Evolutionary conservation across 2,329 filamentous ascomycete genomes (phyloP).

Genomic region (Knufia petricola): DNA sequence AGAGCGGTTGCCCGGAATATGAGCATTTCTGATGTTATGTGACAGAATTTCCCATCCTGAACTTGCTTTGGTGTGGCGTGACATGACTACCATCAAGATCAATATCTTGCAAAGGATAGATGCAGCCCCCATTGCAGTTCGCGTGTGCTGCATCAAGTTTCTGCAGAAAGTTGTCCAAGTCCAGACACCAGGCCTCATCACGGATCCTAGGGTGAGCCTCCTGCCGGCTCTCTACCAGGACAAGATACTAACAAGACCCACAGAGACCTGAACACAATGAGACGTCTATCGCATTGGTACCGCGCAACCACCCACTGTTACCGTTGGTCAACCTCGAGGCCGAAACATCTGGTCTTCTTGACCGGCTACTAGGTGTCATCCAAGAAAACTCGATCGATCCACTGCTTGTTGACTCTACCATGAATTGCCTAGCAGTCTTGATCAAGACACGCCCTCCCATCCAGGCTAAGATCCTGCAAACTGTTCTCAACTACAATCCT

Average conservation of each 20-base stretch:
- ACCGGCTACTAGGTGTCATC: slow-evolving; percentile 73
- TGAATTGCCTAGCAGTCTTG: slow-evolving; percentile 78
- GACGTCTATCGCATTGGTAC: slow-evolving; percentile 76
- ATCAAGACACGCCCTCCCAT: slow-evolving; percentile 73
- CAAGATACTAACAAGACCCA: slow-evolving; percentile 12
- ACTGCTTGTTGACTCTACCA: slow-evolving; percentile 76
- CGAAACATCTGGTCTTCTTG: slow-evolving; percentile 80
- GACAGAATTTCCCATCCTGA: slow-evolving; percentile 74
- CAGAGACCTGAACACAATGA: slow-evolving; percentile 68
- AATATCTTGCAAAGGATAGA: slow-evolving; percentile 87
- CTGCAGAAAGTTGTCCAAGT: slow-evolving; percentile 85
- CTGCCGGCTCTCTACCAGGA: neutral
- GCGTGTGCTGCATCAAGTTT: slow-evolving; percentile 95
- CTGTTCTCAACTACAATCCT: slow-evolving; percentile 85
- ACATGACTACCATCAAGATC: slow-evolving; percentile 79
- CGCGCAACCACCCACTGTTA: slow-evolving; percentile 70
- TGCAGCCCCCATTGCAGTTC: slow-evolving; percentile 61
- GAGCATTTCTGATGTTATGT: slow-evolving; percentile 4
- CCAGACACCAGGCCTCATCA: slow-evolving; percentile 73
- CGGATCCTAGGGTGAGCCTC: slow-evolving; percentile 66
- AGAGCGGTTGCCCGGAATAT: slow-evolving; percentile 1
- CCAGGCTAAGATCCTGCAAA: slow-evolving; percentile 73
- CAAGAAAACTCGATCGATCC: slow-evolving; percentile 83
- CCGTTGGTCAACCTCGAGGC: slow-evolving; percentile 77
- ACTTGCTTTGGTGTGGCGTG: slow-evolving; percentile 74